Base-by-base conservation (phyloP, 2,329 filamentous ascomycete species). In the Apiospora koreana region DNA sequence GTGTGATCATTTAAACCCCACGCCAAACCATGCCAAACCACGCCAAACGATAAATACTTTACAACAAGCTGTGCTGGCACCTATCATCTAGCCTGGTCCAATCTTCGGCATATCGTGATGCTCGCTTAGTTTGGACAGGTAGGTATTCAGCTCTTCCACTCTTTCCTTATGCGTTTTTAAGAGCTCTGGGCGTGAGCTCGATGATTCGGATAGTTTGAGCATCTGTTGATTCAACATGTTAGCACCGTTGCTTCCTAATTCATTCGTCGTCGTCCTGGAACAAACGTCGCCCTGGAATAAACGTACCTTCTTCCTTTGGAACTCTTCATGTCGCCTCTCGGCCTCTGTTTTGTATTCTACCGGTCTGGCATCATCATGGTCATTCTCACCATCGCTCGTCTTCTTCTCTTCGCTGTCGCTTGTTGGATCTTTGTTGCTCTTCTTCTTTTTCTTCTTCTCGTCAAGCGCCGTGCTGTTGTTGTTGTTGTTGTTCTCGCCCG, bases 141-240 rank as follows among this genome's bases (percentile, higher is more conserved):
- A 98, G 73, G 93, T 94, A 80, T 99, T 99, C 76, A 98, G 84
- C 80, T 98, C 94, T 81, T 98, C 95, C 58, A 99, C 95, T 14
- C 94, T 91, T 84, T 99, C 93, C 80, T 98, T 98, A 82, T 99
- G 96, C 41, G 95, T 97, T 86, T 98, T 98, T 75, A 95, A 89
- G 21, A 97, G 92, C 79, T 98, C 95, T 18, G 92, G 90, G 65
- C 86, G 81, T 9, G 84, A 80, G 8, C 82, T 82, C 10, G 84
- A 80, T 7, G 82, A 82, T 78, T 93, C 91, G 62, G 97, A 84
- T 72, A 94, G 86, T 77, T 97, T 92, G 76, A 96, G 90, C 76
- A 98, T 85, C 94, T 96, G 75, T 72, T 70, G 54, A 25, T 70
- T 28, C 58, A 31, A 42, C 31, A 64, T 76, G 35, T 35, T 35